Evolutionary conservation across 139 green algal genomes (phyloP).

Genomic region (Chlamydomonas asymmetrica): DNA sequence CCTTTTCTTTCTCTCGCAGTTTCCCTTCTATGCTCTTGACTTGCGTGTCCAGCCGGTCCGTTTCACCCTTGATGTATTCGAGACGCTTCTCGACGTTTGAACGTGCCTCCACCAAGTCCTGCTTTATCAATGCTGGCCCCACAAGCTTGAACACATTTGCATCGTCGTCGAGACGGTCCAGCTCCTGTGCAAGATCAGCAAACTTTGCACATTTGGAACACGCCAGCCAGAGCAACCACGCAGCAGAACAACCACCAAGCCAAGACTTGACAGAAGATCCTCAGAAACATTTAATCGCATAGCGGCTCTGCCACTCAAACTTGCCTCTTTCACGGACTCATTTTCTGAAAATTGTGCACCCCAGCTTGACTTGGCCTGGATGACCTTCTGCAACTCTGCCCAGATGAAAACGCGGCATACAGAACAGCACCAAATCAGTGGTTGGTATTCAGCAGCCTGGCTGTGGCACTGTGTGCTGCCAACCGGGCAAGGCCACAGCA

Average conservation of each 20-base stretch:
- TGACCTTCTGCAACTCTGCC: slow-evolving; percentile 32
- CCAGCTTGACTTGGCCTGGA: slow-evolving; percentile 15
- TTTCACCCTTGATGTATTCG: slow-evolving; percentile 76
- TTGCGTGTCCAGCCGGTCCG: slow-evolving; percentile 50
- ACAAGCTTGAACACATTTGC: slow-evolving; percentile 89
- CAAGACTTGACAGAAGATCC: too few relatives aligned
- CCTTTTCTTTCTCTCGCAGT: slow-evolving; percentile 44
- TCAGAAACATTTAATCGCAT: too few relatives aligned
- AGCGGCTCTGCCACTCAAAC: too few relatives aligned
- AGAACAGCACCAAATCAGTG: too few relatives aligned
- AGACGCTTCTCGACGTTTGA: slow-evolving; percentile 90
- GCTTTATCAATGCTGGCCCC: slow-evolving; percentile 78
- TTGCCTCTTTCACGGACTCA: slow-evolving; percentile 35
- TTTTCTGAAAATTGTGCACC: slow-evolving; percentile 37
- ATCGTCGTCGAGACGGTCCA: slow-evolving; percentile 76
- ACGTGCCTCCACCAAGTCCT: slow-evolving; percentile 85
- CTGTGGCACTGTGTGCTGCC: too few relatives aligned
- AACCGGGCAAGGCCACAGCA: too few relatives aligned
- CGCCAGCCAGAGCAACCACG: too few relatives aligned
- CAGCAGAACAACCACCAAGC: too few relatives aligned
- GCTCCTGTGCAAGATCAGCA: slow-evolving; percentile 75
- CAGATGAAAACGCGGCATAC: neutral
- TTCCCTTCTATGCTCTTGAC: slow-evolving; percentile 53
- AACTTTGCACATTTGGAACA: too few relatives aligned
- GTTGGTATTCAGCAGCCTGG: too few relatives aligned